Evolutionary conservation across 352 stramenopile species (phyloP).

Genomic region (Thraustochytrium sp.): DNA sequence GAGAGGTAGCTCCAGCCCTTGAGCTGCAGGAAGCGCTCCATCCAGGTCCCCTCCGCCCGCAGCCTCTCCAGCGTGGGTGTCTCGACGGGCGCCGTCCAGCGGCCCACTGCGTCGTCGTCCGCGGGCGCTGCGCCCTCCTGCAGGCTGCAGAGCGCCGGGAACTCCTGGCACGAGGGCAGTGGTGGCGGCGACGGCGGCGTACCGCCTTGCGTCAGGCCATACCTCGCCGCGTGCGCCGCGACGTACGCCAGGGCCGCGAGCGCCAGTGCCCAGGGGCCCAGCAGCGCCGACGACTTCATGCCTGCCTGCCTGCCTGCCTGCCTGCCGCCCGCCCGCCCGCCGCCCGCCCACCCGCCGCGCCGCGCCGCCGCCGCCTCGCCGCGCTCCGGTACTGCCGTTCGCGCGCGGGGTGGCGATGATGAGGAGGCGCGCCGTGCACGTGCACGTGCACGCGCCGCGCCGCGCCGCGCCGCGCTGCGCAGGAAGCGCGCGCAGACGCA

Average conservation of each 20-base stretch:
- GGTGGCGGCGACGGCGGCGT: neutral
- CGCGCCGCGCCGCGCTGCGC: no score
- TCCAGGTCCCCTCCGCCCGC: neutral
- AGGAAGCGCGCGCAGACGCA: no score
- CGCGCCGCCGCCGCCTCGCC: no score
- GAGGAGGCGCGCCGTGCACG: no score
- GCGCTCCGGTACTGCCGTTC: no score
- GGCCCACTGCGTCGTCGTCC: neutral
- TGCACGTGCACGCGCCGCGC: no score
- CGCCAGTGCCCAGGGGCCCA: neutral
- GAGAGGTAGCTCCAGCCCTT: conserved; percentile 15
- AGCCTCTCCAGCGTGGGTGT: neutral
- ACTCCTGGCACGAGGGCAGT: neutral
- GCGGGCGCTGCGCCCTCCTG: neutral
- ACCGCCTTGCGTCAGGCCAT: no score
- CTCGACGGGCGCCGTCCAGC: neutral
- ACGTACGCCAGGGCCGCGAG: neutral
- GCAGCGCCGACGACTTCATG: neutral
- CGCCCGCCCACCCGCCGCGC: no score
- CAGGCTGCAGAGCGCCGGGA: neutral
- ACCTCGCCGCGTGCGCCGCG: no score
- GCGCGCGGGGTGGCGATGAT: no score
- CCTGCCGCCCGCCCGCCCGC: no score
- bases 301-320: no score
- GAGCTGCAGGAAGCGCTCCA: neutral